Evolutionary conservation across 305 asterid species (phyloP), one percentile per base, ranked within the genome.

Genomic region (Solanum aculeatissimum): DNA sequence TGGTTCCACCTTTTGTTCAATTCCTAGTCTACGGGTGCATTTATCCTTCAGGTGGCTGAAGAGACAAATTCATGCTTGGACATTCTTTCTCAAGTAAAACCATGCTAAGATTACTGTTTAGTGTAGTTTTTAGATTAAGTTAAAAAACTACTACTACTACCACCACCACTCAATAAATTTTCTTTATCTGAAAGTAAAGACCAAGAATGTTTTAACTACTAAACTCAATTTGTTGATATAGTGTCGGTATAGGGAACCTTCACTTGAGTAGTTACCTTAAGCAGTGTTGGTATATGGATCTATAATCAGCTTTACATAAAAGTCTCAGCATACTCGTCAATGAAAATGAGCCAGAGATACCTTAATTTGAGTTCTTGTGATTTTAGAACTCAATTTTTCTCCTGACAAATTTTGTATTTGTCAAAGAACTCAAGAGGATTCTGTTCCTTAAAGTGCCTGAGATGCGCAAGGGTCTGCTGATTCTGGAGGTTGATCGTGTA

Each of bases 401-500:
- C 57, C 68, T 83, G 69, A 70, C 82, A 66, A 75, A 51, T 53
- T 58, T 62, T 60, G 40, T 63, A 72, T 32, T 66, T 65, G 23
- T 62, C 15, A 53, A 88, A 96, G 99, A 97, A 88, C 93, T 97
- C 89, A 92, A 97, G 97, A 94, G 91, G 91, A 87, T 87, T 88
- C 95, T 97, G 66, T 89, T 94, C 92, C 93, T 90, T 82, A 94
- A 93, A 92, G 97, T 97, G 81, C 98, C 98, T 2, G 98, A 95
- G 86, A 93, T 95, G 6, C 94, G 97, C 81, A 94, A 93, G 87
- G 92, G 88, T 78, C 87, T 97, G 68, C 88, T 97, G 89, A 92
- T 90, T 89, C 86, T 91, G 82, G 99, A 97, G 91, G 87, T 97
- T 71, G 97, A 94, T 70, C 94, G 99, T 85, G 98, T 95, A 81